phyloP scores from a whole-genome alignment of 345 rosid species.

The Aquilaria sinensis region DNA sequence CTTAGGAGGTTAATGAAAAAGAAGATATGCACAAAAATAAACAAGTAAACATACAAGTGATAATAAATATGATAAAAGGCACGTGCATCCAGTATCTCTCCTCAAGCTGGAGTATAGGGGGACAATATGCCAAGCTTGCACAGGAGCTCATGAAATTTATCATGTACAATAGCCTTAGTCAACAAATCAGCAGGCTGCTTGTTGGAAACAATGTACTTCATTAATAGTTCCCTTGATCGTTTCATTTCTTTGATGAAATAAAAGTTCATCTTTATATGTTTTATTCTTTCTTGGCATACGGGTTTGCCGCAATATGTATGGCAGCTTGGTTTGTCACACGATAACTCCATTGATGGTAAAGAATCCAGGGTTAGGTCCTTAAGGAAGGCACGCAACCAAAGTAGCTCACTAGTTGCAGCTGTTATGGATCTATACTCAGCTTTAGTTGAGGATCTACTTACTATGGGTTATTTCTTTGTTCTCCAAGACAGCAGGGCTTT shows the following conservation, averaged over 20 bases:
- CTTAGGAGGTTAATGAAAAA: no score
- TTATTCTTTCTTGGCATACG: neutral
- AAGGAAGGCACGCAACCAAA: neutral
- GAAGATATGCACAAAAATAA: no score
- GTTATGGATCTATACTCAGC: neutral
- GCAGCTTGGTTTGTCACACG: neutral
- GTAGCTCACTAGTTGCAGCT: neutral
- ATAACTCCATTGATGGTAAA: neutral
- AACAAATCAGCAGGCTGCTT: neutral
- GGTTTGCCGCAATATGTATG: neutral
- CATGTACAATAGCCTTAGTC: neutral
- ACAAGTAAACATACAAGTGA: no score
- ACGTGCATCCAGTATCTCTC: no score
- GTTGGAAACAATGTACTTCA: neutral
- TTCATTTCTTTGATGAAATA: neutral
- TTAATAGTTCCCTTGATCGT: neutral
- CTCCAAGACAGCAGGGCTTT: neutral
- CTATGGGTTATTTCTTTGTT: neutral
- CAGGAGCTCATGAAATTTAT: neutral
- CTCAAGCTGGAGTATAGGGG: neutral
- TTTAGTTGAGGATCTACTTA: neutral
- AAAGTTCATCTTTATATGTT: no score
- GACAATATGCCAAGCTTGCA: neutral
- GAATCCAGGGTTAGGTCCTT: neutral
- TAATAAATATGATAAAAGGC: no score